phyloP scores from a whole-genome alignment of 1,284 basidiomycete genomes.

The Ustilago trichophora region DNA sequence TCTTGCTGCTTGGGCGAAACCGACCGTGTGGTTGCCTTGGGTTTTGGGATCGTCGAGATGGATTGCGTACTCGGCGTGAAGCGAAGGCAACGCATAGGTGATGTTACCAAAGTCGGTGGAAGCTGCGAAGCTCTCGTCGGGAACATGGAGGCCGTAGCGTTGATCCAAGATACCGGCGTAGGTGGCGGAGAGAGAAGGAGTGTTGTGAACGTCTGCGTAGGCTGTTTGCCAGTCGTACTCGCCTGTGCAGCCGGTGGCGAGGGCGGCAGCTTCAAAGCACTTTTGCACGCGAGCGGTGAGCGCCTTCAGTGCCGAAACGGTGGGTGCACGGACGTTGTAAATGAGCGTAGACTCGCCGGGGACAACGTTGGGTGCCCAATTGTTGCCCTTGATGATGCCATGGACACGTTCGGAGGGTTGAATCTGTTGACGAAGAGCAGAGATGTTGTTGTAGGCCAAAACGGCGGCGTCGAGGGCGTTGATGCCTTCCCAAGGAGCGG shows the following conservation, averaged over 20 bases:
- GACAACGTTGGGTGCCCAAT: slow-evolving; percentile 71
- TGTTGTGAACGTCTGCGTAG: slow-evolving; percentile 65
- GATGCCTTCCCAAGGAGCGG: slow-evolving; percentile 81
- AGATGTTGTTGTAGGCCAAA: slow-evolving; percentile 78
- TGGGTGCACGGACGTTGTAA: slow-evolving; percentile 76
- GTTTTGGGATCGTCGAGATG: slow-evolving; percentile 56
- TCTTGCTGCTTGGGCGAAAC: slow-evolving; percentile 53
- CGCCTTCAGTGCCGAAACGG: slow-evolving; percentile 71
- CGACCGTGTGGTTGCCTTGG: slow-evolving; percentile 65
- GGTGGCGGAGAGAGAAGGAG: slow-evolving; percentile 23
- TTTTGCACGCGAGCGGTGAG: slow-evolving; percentile 72
- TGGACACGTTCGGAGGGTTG: slow-evolving; percentile 71
- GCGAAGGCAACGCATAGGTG: slow-evolving; percentile 64
- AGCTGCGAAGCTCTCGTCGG: slow-evolving; percentile 34
- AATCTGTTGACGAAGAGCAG: slow-evolving; percentile 79
- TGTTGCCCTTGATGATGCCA: slow-evolving; percentile 66
- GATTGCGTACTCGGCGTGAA: slow-evolving; percentile 66
- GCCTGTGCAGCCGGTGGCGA: slow-evolving; percentile 76
- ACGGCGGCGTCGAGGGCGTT: slow-evolving; percentile 87
- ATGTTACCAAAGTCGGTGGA: slow-evolving; percentile 67
- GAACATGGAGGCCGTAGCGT: slow-evolving; percentile 45
- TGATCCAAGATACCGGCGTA: slow-evolving; percentile 65
- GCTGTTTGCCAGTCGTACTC: slow-evolving; percentile 67
- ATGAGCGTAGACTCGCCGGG: slow-evolving; percentile 79
- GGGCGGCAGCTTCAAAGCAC: slow-evolving; percentile 78